Evolutionary conservation across 768 basidiomycete species (phyloP), one percentile per base, ranked within the genome.

Genomic region (Lanmaoa pseudosensibilis): DNA sequence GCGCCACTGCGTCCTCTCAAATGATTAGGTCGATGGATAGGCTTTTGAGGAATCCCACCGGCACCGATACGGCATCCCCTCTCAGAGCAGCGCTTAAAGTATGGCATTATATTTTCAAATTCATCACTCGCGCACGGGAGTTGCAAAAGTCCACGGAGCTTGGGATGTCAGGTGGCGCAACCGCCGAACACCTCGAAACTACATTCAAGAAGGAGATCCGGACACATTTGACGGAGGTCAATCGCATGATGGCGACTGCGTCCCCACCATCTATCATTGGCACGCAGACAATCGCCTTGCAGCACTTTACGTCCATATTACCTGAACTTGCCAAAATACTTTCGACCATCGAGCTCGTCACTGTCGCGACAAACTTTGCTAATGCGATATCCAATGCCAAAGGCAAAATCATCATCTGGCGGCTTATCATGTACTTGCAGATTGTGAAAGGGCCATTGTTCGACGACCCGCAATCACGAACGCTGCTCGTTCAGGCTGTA

Each of bases 101-200:
- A 32, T 96, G 94, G 94, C 90, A 94, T 66, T 93, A 95, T 67
- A 86, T 98, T 63, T 92, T 98, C 83, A 92, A 91, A 69, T 92
- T 98, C 73, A 90, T 97, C 65, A 85, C 90, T 16, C 83, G 91
- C n/a, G 88, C 94, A 3, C 79, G 94, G 36, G 92, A 94, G 65
- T 70, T 96, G 44, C 94, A 96, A 70, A 92, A 92, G 70, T 77
- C 79, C 7, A 88, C 87, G 66, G 92, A 94, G 56, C 69, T 87
- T 23, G 87, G 87, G 1, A 86, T 91, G 77, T 86, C 87, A 25
- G 85, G 86, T 12, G 90, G 87, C 12, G 85, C 88, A 2, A 94
- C 92, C 0, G 85, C 88, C 9, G 92, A 94, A 59, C 91, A 94
- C 71, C 77, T 95, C 43, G 94, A 96, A 66, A 71, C 81, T 10